phyloP scores from a whole-genome alignment of 108 stramenopile species.

The Chaetoceros tenuissimus region DNA sequence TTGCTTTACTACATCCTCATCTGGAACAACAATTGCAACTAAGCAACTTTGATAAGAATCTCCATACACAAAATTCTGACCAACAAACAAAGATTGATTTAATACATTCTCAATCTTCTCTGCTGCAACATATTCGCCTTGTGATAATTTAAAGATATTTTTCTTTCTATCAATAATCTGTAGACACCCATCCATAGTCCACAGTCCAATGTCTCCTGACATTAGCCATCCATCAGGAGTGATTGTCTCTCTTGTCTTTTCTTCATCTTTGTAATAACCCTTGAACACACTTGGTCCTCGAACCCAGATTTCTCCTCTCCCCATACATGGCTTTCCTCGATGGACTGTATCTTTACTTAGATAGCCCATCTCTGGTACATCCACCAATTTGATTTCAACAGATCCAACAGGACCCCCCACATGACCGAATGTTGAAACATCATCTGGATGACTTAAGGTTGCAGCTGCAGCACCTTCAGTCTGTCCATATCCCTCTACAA shows the following conservation, averaged over 20 bases:
- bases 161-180: conserved; percentile 97
- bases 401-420: conserved; percentile 85
- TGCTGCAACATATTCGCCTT: conserved; percentile 92
- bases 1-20: conserved; percentile 72
- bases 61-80: conserved; percentile 91
- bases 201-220: conserved; percentile 96
- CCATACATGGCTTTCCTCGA: conserved; percentile 68
- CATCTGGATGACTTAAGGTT: conserved; percentile 53
- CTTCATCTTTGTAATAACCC: conserved; percentile 96
- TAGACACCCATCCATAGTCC: conserved; percentile 85
- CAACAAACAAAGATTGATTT: conserved; percentile 65
- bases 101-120: conserved; percentile 97
- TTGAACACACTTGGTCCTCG: conserved; percentile 90
- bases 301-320: conserved; percentile 92
- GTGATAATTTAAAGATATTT: conserved; percentile 95
- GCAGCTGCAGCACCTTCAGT: conserved; percentile 87
- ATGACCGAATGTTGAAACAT: conserved; percentile 83
- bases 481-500: conserved; percentile 95
- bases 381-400: conserved; percentile 76
- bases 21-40: conserved; percentile 90
- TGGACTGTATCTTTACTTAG: conserved; percentile 73
- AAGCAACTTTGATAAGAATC: conserved; percentile 84
- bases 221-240: conserved; percentile 92
- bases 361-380: conserved; percentile 97
- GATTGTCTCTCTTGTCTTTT: conserved; percentile 88